phyloP scores from a whole-genome alignment of 345 rosid species.

The Streptanthus diversifolius region DNA sequence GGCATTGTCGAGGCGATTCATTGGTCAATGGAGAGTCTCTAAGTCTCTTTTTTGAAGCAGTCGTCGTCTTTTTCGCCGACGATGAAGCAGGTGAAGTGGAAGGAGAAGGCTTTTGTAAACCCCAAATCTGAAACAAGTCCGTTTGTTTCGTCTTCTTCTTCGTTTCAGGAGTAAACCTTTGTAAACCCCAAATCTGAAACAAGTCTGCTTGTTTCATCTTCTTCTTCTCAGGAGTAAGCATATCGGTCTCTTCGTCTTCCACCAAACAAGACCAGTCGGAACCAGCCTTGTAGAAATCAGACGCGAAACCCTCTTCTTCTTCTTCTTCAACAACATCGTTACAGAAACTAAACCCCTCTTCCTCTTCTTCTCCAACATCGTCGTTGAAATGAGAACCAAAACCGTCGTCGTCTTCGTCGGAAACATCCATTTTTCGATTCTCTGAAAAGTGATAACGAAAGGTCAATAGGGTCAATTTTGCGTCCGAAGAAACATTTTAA shows the following conservation, averaged over 20 bases:
- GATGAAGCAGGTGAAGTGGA: conserved; percentile 20
- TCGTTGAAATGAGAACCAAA: conserved; percentile 22
- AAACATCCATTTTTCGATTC: background rate
- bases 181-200: conserved; percentile 60
- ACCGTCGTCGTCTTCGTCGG: conserved; percentile 24
- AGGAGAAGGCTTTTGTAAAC: conserved; percentile 42
- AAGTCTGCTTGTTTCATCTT: conserved; percentile 35
- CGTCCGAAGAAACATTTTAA: conserved; percentile 3
- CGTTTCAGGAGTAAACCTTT: conserved; percentile 25
- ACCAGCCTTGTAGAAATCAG: conserved; percentile 61
- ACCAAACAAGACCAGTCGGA: conserved; percentile 57
- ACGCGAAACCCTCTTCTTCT: conserved; percentile 50
- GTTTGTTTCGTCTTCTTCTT: conserved; percentile 52
- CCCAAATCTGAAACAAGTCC: conserved; percentile 62
- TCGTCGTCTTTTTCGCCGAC: background rate
- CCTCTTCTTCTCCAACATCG: conserved; percentile 6
- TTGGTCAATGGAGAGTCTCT: conserved; percentile 7
- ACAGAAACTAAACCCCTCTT: conserved; percentile 23
- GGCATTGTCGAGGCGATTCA: conserved; percentile 49
- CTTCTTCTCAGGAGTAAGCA: conserved; percentile 4
- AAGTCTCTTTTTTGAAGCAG: background rate
- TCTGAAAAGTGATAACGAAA: conserved; percentile 17
- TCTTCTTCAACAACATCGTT: background rate
- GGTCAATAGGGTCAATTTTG: conserved; percentile 29
- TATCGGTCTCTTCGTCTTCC: conserved; percentile 8